Evolutionary conservation across 345 rosid genomes (phyloP), one percentile per base, ranked within the genome.

Genomic region (Euclidium syriacum): DNA sequence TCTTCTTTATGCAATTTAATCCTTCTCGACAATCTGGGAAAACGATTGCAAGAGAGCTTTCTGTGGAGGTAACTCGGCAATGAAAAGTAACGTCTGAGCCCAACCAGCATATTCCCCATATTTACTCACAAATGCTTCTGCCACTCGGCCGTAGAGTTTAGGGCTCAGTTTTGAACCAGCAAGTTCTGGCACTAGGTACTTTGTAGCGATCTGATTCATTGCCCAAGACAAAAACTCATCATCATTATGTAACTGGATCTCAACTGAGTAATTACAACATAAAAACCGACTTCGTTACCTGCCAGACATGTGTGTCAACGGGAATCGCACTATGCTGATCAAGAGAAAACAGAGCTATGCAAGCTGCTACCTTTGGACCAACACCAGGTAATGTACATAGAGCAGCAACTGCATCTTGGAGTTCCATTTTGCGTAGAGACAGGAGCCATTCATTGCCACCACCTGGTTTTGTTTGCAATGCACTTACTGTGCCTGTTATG

Each of bases 221-320:
- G 24, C 35, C 65, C 57, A 59, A 60, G 38, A 64, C 34, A 44
- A 15, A 52, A 54, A 55, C 33, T 24, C 68, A 75, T 38, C 18
- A 41, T 49, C 32, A 32, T 48, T n/a, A 53, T 24, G 35, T 20
- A 10, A 1, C 10, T 32, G 4, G 19, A 33, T 23, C 54, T 22
- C 11, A 7, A 7, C 18, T 2, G 36, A 30, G 52, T 5, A 20
- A 14, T 4, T 23, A 33, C 16, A 15, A 10, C 4, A 29, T 15
- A 20, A n/a, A 29, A 32, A 44, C 26, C 54, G 24, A 11, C 16
- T 52, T 14, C 12, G 23, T 59, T 82, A 88, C 98, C 90, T 84
- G 62, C 98, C 98, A 92, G 72, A 89, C 97, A 58, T 92, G 98
- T 2, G 95, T 92, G 71, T 92, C 97, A 38, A 92, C 96, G 1